These are phyloP conservation scores for Phytophthora colocasiae DNA, from an alignment of 352 stramenopile species.

Conservation along the genomic window DNA sequence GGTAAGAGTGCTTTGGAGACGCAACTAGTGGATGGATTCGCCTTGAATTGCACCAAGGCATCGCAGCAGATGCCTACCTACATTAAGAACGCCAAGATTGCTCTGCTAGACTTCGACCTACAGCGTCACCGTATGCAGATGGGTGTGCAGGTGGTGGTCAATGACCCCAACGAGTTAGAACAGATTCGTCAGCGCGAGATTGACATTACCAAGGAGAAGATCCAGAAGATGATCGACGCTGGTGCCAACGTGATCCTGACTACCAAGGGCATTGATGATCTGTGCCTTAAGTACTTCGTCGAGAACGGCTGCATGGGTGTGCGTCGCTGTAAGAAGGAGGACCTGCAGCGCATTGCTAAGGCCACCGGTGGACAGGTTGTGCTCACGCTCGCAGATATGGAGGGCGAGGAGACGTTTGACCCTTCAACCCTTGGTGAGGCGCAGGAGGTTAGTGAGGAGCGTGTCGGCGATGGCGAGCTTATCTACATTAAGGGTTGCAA, in stretches of 20 bases:
- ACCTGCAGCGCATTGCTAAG: slow-evolving; percentile 98
- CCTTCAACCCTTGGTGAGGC: slow-evolving; percentile 92
- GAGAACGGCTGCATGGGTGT: slow-evolving; percentile 97
- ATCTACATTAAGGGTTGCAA: slow-evolving; percentile 99
- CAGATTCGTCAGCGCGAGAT: slow-evolving; percentile 99
- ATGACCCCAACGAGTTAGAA: slow-evolving; percentile 96
- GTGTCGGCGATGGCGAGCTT: slow-evolving; percentile 98
- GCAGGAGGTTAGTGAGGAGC: slow-evolving; percentile 94
- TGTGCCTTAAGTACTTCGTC: slow-evolving; percentile 99
- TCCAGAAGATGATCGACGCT: slow-evolving; percentile 98
- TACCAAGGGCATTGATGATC: slow-evolving; percentile 99
- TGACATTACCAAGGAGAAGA: slow-evolving; percentile 99
- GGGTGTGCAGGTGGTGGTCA: slow-evolving; percentile 94
- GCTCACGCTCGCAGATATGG: slow-evolving; percentile 98
- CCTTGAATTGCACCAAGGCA: slow-evolving; percentile 97
- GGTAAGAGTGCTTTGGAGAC: slow-evolving; percentile 91
- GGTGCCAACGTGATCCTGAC: slow-evolving; percentile 99
- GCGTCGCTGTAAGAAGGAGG: slow-evolving; percentile 98
- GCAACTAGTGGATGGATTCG: slow-evolving; percentile 95
- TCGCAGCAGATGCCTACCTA: slow-evolving; percentile 98
- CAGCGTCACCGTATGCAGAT: slow-evolving; percentile 98
- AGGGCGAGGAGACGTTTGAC: slow-evolving; percentile 98
- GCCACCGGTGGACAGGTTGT: slow-evolving; percentile 97
- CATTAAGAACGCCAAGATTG: slow-evolving; percentile 96
- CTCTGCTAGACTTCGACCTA: slow-evolving; percentile 99